A percentile compares a stretch with the other conserved stretches of the same genome.
These are phyloP conservation scores for Parastagonospora nodorum DNA, from an alignment of 2,329 filamentous ascomycete genomes.

Conservation along the genomic window DNA sequence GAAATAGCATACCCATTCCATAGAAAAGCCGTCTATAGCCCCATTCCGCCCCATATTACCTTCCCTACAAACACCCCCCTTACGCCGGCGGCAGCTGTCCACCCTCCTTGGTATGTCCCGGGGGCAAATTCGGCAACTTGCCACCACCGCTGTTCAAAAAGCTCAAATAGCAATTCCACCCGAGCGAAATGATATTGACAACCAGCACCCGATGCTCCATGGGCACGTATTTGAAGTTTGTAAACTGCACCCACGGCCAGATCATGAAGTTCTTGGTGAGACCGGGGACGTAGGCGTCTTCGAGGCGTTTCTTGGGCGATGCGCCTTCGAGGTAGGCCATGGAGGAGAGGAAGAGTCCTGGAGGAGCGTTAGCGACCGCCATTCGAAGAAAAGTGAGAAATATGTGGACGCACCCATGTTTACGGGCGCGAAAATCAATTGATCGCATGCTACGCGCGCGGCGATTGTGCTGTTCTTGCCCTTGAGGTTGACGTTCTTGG, in stretches of 20 bases:
- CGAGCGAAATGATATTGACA: conserved; percentile 71
- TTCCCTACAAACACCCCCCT: neutral
- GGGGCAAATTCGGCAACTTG: conserved; percentile 9
- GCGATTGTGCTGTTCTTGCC: conserved; percentile 71
- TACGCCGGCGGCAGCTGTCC: conserved; percentile 34
- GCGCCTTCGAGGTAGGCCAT: conserved; percentile 82
- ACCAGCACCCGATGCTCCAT: conserved; percentile 82
- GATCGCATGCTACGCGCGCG: conserved; percentile 78
- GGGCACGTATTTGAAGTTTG: conserved; percentile 88
- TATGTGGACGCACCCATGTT: conserved; percentile 63
- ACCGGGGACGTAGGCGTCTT: conserved; percentile 71
- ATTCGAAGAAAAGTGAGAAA: neutral
- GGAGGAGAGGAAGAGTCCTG: conserved; percentile 71
- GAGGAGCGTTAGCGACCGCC: neutral
- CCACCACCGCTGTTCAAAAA: conserved; percentile 44
- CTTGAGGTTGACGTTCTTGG: conserved; percentile 68
- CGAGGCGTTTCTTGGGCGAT: conserved; percentile 69
- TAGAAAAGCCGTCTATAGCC: too few species aligned
- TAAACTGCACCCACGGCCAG: conserved; percentile 83
- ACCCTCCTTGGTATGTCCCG: conserved; percentile 27
- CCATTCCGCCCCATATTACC: neutral
- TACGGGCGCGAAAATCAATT: conserved; percentile 80
- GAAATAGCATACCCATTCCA: too few species aligned
- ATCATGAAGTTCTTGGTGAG: conserved; percentile 84
- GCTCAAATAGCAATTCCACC: conserved; percentile 52